Conservation (phyloP, 2,329 filamentous ascomycete species). For the Monilinia polystroma region DNA sequence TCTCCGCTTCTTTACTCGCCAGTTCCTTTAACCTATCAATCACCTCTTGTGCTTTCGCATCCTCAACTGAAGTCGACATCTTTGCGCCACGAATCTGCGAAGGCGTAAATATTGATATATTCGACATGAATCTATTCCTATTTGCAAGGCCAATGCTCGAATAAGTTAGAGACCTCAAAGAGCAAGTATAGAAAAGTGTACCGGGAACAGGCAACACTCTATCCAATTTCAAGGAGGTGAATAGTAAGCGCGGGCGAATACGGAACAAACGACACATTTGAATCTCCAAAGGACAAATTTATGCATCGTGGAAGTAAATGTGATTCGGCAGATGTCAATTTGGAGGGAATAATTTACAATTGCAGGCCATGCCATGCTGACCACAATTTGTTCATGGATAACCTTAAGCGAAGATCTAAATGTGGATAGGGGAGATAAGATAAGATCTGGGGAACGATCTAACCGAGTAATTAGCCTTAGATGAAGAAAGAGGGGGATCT, state of each 20-base stretch:
- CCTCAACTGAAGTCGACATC: conserved; percentile 5
- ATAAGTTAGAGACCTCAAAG: neutral
- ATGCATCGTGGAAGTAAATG: neutral
- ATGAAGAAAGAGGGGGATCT: too few relatives aligned
- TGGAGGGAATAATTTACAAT: conserved; percentile 9
- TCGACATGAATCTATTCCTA: neutral
- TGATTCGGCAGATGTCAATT: neutral
- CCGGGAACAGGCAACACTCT: neutral
- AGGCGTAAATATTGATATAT: neutral
- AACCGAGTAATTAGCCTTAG: neutral
- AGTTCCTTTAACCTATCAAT: conserved; percentile 58
- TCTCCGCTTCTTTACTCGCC: conserved; percentile 48
- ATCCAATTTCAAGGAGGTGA: conserved; percentile 8
- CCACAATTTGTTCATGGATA: neutral
- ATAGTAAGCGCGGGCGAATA: neutral
- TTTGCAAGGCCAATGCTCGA: neutral
- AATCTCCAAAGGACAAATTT: neutral
- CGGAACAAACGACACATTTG: neutral
- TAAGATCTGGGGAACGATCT: conserved; percentile 12
- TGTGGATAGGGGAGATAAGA: neutral
- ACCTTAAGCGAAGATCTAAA: neutral
- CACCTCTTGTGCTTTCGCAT: conserved; percentile 11
- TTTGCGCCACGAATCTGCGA: conserved; percentile 1
- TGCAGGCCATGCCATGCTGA: conserved; percentile 15
- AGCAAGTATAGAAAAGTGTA: neutral